Conservation (phyloP, 2,329 filamentous ascomycete species). For the Xylaria arbuscula region DNA sequence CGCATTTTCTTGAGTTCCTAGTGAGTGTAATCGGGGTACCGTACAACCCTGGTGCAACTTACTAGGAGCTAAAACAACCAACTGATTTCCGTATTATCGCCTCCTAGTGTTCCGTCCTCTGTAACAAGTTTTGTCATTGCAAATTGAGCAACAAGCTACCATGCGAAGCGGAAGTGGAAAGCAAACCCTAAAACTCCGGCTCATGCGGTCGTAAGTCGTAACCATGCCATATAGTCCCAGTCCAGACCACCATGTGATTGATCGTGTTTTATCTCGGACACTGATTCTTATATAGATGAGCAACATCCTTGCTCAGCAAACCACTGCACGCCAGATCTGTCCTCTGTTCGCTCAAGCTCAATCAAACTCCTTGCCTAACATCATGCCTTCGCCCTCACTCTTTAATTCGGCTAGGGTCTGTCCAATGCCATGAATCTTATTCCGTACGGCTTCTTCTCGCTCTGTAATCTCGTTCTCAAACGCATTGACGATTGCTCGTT, state of each 20-base stretch:
- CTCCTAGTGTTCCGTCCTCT: neutral
- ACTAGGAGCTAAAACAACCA: conserved; percentile 9
- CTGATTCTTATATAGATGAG: conserved; percentile 17
- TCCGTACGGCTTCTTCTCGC: conserved; percentile 65
- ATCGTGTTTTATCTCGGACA: conserved; percentile 14
- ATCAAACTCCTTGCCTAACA: conserved; percentile 51
- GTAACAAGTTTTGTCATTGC: conserved; percentile 1
- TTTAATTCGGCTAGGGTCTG: conserved; percentile 66
- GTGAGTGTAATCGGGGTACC: conserved; percentile 39
- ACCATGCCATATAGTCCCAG: conserved; percentile 28
- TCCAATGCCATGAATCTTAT: conserved; percentile 65
- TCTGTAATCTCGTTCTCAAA: conserved; percentile 67
- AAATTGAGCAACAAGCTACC: conserved; percentile 11
- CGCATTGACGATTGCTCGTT: conserved; percentile 60
- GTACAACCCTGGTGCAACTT: conserved; percentile 35
- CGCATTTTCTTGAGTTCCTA: conserved; percentile 8
- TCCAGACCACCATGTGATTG: conserved; percentile 10
- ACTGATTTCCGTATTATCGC: conserved; percentile 19
- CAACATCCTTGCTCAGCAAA: conserved; percentile 23
- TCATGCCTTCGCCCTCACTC: conserved; percentile 67
- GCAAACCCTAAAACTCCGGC: conserved; percentile 35
- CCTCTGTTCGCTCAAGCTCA: conserved; percentile 42
- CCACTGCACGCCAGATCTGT: conserved; percentile 9
- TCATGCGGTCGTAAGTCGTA: conserved; percentile 39
- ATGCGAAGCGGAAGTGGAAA: conserved; percentile 23